Base-by-base conservation (phyloP, 805 yeast species). In the Zygoascus biomembranicola region DNA sequence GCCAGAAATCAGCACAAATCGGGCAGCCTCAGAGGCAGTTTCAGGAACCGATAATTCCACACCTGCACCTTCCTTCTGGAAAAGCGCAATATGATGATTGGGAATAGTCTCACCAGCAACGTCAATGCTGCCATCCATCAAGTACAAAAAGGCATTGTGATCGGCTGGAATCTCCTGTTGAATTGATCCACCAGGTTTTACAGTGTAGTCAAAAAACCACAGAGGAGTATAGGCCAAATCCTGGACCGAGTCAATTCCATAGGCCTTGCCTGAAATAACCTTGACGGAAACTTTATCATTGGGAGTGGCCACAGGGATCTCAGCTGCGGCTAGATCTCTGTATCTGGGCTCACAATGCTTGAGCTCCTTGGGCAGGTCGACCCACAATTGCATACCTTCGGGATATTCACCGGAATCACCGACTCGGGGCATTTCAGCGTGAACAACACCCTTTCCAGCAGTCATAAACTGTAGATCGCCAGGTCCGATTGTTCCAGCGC, bases 391-490 rank as follows among this genome's bases (percentile, higher is more conserved):
- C 76, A 87, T 72, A 56, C 95, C 95, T 52, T 73, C 75, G 0
- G 83, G 80, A 35, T 55, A 43, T 10, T 61, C 61, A 41, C 66
- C 70, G 47, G 76, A 73, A 14, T 71, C 73, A 56, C 71, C 69
- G 44, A 72, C 70, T 46, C 82, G 81, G 6, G 95, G 95, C 81
- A 88, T 88, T 64, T 88, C 96, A 2, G 88, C 78, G 67, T 88
- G 96, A 46, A 85, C 87, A 43, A 87, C 78, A 52, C 94, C 96
- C 62, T 77, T 79, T 54, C 96, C 96, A 6, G 96, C 96, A 39
- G 95, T 88, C 96, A 88, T 88, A 68, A 88, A 87, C 69, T 88
- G 96, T 59, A 88, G 72, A 66, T 88, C 96, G 52, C 95, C 96
- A 8, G 87, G 80, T 57, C 79, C 75, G 51, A 89, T 70, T 28